These are phyloP conservation scores for Pseudogymnoascus sp. DNA, from an alignment of 2,329 filamentous ascomycete species.

Conservation along the genomic window DNA sequence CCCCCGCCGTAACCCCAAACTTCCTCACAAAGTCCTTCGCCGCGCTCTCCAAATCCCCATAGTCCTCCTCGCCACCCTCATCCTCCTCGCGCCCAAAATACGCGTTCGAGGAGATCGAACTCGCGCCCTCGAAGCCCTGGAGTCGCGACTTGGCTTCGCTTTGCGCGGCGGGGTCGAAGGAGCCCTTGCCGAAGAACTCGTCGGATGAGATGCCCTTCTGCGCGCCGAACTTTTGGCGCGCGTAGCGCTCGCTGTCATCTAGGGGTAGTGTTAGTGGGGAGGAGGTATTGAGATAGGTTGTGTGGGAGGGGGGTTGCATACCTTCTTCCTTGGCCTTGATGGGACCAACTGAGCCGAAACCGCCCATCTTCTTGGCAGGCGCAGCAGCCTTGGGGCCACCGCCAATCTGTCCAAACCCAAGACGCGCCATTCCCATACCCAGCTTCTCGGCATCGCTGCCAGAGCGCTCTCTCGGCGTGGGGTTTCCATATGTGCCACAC, in stretches of 20 bases:
- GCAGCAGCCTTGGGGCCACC: constrained; percentile 49
- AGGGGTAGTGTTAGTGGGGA: constrained; percentile 20
- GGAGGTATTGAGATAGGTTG: not conserved
- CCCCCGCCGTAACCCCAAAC: constrained; percentile 90
- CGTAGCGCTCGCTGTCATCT: constrained; percentile 75
- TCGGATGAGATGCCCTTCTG: constrained; percentile 98
- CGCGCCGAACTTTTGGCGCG: constrained; percentile 76
- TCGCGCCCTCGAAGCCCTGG: constrained; percentile 87
- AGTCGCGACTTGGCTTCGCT: constrained; percentile 80
- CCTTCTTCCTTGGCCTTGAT: constrained; percentile 63
- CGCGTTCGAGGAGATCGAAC: constrained; percentile 87
- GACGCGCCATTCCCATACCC: constrained; percentile 76
- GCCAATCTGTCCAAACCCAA: constrained; percentile 83
- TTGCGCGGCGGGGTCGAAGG: constrained; percentile 72
- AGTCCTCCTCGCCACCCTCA: constrained; percentile 64
- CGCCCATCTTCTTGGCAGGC: constrained; percentile 66
- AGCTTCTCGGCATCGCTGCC: constrained; percentile 78
- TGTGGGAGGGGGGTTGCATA: constrained; percentile 32
- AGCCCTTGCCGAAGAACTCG: constrained; percentile 92
- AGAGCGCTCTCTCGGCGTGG: constrained; percentile 49
- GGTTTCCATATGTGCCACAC: constrained; percentile 54
- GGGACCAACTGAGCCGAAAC: constrained; percentile 78
- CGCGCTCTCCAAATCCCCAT: constrained; percentile 84
- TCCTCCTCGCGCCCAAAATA: constrained; percentile 95
- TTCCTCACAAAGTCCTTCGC: constrained; percentile 94